A percentile compares a stretch with the other conserved stretches of the same genome.
Conservation (phyloP, 441 rosid species). For the Populus trichocarpa region DNA sequence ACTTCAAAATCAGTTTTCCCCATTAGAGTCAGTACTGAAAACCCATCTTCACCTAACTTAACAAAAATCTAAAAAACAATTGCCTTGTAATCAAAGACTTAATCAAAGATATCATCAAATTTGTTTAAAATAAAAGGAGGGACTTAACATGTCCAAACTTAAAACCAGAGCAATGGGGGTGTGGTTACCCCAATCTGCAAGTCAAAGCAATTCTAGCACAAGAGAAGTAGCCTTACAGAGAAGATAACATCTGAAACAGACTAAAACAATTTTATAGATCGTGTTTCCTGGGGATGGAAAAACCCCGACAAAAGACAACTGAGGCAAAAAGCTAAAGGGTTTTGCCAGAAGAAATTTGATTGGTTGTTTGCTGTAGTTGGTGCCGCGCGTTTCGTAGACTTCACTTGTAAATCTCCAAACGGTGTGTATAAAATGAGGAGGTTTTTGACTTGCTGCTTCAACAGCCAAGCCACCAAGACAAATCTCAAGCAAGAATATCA, state of each 20-base stretch:
- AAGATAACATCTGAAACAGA: neutral
- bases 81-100: conserved; percentile 35
- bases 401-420: conserved; percentile 36
- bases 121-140: neutral
- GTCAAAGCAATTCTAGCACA: conserved; percentile 45
- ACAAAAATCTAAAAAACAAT: neutral
- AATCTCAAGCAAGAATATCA: conserved; percentile 25
- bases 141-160: conserved; percentile 37
- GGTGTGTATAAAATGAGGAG: conserved; percentile 44
- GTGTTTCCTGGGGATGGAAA: conserved; percentile 5
- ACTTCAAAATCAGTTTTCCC: neutral
- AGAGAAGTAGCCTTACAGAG: conserved; percentile 14
- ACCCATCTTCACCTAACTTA: conserved; percentile 29
- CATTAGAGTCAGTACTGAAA: conserved; percentile 3
- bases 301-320: conserved; percentile 25
- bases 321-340: conserved; percentile 14
- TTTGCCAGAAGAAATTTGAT: conserved; percentile 10
- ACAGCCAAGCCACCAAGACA: conserved; percentile 19
- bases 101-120: neutral
- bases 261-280: neutral
- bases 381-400: conserved; percentile 47
- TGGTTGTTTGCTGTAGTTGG: conserved; percentile 30
- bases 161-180: conserved; percentile 52
- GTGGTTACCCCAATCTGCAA: conserved; percentile 39
- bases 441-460: conserved; percentile 40